phyloP scores from a whole-genome alignment of 2,329 filamentous ascomycete genomes.

The Stemphylium beticola region DNA sequence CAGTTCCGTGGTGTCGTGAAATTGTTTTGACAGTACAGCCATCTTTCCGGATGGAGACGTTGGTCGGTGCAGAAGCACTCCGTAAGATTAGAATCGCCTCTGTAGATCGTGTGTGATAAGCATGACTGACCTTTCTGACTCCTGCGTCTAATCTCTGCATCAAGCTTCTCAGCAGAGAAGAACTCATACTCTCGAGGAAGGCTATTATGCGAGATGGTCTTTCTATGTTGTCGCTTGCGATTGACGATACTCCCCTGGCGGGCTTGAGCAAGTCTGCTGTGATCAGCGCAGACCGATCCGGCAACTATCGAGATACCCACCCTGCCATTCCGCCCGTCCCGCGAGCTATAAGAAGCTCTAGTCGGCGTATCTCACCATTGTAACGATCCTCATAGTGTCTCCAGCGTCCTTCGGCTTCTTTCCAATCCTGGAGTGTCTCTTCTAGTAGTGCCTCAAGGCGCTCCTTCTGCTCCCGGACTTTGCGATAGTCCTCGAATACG shows the following conservation, averaged over 20 bases:
- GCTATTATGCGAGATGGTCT: conserved; percentile 20
- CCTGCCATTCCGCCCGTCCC: conserved; percentile 50
- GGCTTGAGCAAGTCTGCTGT: conserved; percentile 45
- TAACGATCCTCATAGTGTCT: conserved; percentile 43
- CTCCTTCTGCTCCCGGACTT: conserved; percentile 45
- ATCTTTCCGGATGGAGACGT: conserved; percentile 50
- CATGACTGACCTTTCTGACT: conserved; percentile 33
- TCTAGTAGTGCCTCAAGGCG: conserved; percentile 34
- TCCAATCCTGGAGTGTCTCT: conserved; percentile 32
- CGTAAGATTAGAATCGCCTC: background rate
- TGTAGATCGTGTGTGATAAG: background rate
- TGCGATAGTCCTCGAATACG: conserved; percentile 53
- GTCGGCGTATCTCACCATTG: conserved; percentile 51
- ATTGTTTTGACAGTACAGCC: conserved; percentile 47
- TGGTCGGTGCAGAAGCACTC: conserved; percentile 37
- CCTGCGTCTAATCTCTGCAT: conserved; percentile 31
- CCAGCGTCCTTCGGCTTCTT: conserved; percentile 43
- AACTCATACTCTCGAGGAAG: conserved; percentile 11
- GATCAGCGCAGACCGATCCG: conserved; percentile 5
- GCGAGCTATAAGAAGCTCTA: conserved; percentile 53
- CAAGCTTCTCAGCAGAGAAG: conserved; percentile 27
- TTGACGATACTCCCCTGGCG: conserved; percentile 51
- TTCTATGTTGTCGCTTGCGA: conserved; percentile 32
- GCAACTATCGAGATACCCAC: conserved; percentile 12
- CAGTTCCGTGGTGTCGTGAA: conserved; percentile 38